Evolutionary conservation across 345 rosid species (phyloP).

Genomic region (Acer campestre): DNA sequence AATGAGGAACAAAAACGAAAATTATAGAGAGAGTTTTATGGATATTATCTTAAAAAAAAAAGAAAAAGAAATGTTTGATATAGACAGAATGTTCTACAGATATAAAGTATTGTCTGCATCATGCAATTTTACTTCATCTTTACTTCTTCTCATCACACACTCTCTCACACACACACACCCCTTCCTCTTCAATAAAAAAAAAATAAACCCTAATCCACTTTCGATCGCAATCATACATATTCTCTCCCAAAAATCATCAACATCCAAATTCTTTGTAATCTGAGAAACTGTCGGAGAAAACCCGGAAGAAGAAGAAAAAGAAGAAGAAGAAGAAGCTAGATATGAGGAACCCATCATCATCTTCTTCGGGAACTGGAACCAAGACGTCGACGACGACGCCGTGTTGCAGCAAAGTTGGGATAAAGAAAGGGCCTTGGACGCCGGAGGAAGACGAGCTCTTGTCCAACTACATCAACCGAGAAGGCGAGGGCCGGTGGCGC

Average conservation of each 20-base stretch:
- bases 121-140: background rate
- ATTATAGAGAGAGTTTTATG: too few species aligned
- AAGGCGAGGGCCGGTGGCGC: slow-evolving; percentile 88
- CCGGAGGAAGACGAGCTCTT: slow-evolving; percentile 78
- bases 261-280: background rate
- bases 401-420: slow-evolving; percentile 69
- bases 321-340: background rate
- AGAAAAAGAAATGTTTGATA: too few species aligned
- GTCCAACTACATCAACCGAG: slow-evolving; percentile 55
- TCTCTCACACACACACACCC: background rate
- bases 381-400: slow-evolving; percentile 68
- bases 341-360: slow-evolving; percentile 36
- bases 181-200: too few species aligned
- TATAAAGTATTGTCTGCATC: background rate
- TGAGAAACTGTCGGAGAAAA: background rate
- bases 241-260: too few species aligned
- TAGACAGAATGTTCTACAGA: too few species aligned
- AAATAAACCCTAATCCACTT: too few species aligned
- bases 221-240: too few species aligned
- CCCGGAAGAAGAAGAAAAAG: background rate
- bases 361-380: slow-evolving; percentile 6
- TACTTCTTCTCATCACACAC: background rate
- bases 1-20: too few species aligned
- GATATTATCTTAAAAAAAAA: too few species aligned
- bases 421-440: slow-evolving; percentile 94